These are phyloP conservation scores for Colletotrichum trifolii DNA, from an alignment of 2,329 filamentous ascomycete genomes.

Conservation along the genomic window DNA sequence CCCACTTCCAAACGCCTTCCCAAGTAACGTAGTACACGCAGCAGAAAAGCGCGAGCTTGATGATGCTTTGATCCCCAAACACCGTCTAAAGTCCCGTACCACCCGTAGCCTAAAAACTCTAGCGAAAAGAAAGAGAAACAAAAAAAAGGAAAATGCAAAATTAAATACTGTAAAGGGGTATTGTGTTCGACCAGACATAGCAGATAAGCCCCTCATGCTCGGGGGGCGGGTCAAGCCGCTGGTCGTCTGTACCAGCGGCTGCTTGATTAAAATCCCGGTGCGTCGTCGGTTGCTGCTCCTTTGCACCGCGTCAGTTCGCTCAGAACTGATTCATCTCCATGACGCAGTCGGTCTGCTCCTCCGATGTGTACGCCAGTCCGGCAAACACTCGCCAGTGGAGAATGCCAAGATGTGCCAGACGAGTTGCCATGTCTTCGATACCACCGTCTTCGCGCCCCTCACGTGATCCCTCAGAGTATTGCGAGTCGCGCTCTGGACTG, in stretches of 20 bases:
- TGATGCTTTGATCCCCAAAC: constrained; percentile 34
- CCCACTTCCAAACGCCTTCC: constrained; percentile 31
- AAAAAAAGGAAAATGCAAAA: constrained; percentile 33
- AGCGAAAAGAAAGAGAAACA: background rate
- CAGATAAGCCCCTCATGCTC: constrained; percentile 21
- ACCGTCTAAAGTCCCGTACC: constrained; percentile 32
- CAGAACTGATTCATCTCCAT: constrained; percentile 44
- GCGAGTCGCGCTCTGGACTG: constrained; percentile 42
- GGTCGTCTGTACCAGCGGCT: constrained; percentile 8
- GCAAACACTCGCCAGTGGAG: constrained; percentile 94
- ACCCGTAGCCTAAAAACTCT: constrained; percentile 17
- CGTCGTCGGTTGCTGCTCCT: background rate
- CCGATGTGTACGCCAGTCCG: constrained; percentile 73
- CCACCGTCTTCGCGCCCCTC: constrained; percentile 63
- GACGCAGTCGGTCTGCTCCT: constrained; percentile 48
- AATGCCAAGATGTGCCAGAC: constrained; percentile 84
- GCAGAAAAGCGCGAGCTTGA: constrained; percentile 25
- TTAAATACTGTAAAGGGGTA: constrained; percentile 38
- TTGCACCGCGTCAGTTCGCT: background rate
- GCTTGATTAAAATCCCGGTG: constrained; percentile 10
- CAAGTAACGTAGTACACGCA: constrained; percentile 24
- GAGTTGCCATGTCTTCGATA: constrained; percentile 76
- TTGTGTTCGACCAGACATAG: constrained; percentile 35
- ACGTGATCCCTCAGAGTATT: constrained; percentile 46
- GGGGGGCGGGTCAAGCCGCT: constrained; percentile 16